Evolutionary conservation across 2,329 filamentous ascomycete species (phyloP).

Genomic region (Pestalotiopsis sp.): DNA sequence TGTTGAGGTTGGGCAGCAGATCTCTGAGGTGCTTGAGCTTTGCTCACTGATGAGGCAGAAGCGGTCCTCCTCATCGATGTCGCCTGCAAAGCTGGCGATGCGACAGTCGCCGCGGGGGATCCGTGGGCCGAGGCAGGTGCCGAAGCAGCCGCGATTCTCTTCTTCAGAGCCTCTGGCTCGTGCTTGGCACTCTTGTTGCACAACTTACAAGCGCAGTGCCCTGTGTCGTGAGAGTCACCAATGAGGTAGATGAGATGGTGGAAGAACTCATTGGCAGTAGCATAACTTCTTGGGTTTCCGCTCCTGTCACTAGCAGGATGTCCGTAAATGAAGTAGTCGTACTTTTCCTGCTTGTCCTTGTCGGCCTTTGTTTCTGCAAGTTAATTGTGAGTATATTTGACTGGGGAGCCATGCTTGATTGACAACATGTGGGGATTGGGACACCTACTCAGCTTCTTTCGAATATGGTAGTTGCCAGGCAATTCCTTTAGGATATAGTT

Average conservation of each 20-base stretch:
- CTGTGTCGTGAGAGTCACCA: constrained; percentile 13
- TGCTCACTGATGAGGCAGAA: constrained; percentile 11
- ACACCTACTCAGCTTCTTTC: constrained; percentile 14
- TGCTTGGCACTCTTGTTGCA: constrained; percentile 15
- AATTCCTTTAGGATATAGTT: constrained; percentile 15
- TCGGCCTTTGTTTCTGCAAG: not conserved
- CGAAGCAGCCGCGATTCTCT: not conserved
- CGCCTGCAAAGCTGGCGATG: not conserved
- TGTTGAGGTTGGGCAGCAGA: constrained; percentile 14
- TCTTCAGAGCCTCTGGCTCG: constrained; percentile 10
- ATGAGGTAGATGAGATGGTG: constrained; percentile 19
- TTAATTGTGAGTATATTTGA: not conserved
- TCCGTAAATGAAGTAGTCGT: constrained; percentile 20
- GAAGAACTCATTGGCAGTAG: constrained; percentile 19
- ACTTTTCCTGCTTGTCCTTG: constrained; percentile 4
- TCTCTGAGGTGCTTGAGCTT: not conserved
- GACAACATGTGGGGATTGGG: not conserved
- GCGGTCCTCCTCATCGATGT: constrained; percentile 15
- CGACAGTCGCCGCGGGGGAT: not conserved
- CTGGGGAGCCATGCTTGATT: too few species aligned
- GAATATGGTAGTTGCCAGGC: constrained; percentile 17
- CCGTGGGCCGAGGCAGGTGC: not conserved
- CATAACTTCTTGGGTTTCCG: constrained; percentile 14
- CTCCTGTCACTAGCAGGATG: constrained; percentile 17
- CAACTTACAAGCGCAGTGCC: constrained; percentile 14